phyloP scores from a whole-genome alignment of 371 early-diverging fungal species.

The Blastocladiella emersonii region DNA sequence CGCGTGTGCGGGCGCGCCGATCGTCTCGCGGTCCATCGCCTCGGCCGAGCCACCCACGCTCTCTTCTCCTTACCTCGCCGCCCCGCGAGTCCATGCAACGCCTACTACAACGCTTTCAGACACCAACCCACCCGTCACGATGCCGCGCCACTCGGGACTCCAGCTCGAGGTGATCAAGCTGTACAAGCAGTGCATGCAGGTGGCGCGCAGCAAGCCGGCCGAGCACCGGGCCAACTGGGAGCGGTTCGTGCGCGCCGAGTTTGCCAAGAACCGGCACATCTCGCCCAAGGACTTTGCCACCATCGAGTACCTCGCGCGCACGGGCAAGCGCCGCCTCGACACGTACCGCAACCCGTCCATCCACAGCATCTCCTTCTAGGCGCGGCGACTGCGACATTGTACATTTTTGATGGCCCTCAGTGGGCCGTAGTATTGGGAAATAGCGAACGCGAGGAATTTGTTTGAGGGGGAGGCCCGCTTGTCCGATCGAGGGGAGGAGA shows the following conservation, averaged over 20 bases:
- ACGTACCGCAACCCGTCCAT: slow-evolving; percentile 38
- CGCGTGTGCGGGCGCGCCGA: too few species aligned
- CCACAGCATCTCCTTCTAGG: slow-evolving; percentile 27
- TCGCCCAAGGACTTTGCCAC: slow-evolving; percentile 40
- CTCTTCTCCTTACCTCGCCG: not conserved
- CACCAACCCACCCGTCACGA: not conserved
- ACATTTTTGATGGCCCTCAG: too few species aligned
- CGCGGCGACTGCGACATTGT: too few species aligned
- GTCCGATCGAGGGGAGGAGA: too few species aligned
- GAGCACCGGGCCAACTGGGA: slow-evolving; percentile 39
- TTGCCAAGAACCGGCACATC: slow-evolving; percentile 34
- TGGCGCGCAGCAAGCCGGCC: slow-evolving; percentile 41
- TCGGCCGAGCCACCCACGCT: too few species aligned
- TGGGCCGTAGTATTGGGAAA: too few species aligned
- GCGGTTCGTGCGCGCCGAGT: slow-evolving; percentile 42
- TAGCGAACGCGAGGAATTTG: too few species aligned
- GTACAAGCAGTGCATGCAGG: slow-evolving; percentile 42
- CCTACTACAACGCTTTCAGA: not conserved
- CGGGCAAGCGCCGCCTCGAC: slow-evolving; percentile 38
- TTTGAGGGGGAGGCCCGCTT: too few species aligned
- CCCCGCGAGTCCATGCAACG: not conserved
- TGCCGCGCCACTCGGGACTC: slow-evolving; percentile 36
- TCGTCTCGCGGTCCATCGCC: too few species aligned
- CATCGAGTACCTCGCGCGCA: slow-evolving; percentile 45
- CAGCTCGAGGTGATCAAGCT: slow-evolving; percentile 41